Evolutionary conservation across 2,329 filamentous ascomycete species (phyloP), one percentile per base, ranked within the genome.

Genomic region (Moelleriella libera): DNA sequence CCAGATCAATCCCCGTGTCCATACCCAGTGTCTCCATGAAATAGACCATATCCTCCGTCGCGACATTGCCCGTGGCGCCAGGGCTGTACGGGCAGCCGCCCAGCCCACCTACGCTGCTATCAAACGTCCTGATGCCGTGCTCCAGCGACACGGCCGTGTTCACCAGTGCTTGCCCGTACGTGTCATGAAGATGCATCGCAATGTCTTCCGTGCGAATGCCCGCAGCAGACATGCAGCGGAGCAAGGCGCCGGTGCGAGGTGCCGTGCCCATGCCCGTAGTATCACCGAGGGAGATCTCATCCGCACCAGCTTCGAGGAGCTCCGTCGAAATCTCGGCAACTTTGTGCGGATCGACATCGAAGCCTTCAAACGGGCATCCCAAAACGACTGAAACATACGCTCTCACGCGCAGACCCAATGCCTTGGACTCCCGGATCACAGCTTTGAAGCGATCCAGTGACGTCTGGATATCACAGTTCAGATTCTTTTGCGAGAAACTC

Each of bases 211-310:
- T 75, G 21, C 82, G 73, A 14, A 94, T 74, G 0, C 82, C 83
- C 2, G 83, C 83, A 1, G 78, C 74, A 7, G 71, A 64, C 63
- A 88, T 67, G 48, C 80, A 80, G 52, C 73, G 72, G 49, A 88
- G 68, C 44, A 88, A 67, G 48, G 78, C 75, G 48, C 71, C 68
- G 2, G 83, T 87, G 48, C 78, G 70, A 14, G 80, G 81, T n/a
- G 80, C 82, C 0, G 86, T 94, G 32, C 88, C 89, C 76, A 94
- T 88, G 14, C 89, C 89, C 0, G 88, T 90, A 0, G 89, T 96
- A 59, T 95, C 89, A 6, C 88, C 88, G 1, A 95, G 76, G 1
- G 85, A 85, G 54, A 96, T 88, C 70, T 95, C 88, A 59, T 94
- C 87, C 21, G 87, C 89, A 14, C 89, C 89, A 71, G 90, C 85